Percentiles rank a stretch among this genome's conserved stretches.
Conservation (phyloP, 441 rosid species). For the Arabidopsis hybrid region DNA sequence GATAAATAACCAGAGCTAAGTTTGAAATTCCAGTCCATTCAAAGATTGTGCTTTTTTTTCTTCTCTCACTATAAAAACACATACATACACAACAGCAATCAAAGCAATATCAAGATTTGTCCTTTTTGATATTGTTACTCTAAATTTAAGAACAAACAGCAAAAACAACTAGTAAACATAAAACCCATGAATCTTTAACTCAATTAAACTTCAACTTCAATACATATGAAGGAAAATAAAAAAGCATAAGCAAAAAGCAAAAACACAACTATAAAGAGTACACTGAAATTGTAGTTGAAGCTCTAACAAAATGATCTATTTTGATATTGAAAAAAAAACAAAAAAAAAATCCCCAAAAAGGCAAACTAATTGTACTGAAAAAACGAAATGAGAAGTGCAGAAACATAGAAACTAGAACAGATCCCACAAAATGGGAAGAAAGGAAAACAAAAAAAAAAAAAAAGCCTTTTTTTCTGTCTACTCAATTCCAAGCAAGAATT, state of each 20-base stretch:
- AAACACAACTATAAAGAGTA: slow-evolving; percentile 1
- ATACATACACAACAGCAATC: slow-evolving; percentile 2
- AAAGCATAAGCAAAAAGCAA: background rate
- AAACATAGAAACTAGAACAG: slow-evolving; percentile 38
- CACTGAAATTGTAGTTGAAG: slow-evolving; percentile 4
- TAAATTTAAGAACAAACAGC: background rate
- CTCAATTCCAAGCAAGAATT: slow-evolving; percentile 32
- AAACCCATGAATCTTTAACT: slow-evolving; percentile 4
- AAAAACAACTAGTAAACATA: background rate
- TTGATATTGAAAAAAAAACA: background rate
- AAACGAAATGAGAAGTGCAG: slow-evolving; percentile 30
- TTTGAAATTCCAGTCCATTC: slow-evolving; percentile 50
- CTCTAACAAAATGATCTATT: background rate
- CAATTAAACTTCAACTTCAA: slow-evolving; percentile 9
- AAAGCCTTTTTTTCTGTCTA: background rate
- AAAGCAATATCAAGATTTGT: slow-evolving; percentile 26
- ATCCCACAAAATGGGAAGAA: slow-evolving; percentile 43
- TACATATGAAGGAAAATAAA: background rate
- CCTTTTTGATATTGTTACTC: slow-evolving; percentile 5
- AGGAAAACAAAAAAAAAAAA: slow-evolving; percentile 14
- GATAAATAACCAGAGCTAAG: slow-evolving; percentile 38
- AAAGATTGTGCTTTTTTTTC: background rate
- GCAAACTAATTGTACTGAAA: slow-evolving; percentile 23
- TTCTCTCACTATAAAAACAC: slow-evolving; percentile 18
- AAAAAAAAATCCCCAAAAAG: background rate